phyloP scores from a whole-genome alignment of 306 rosid species.

The Acacia crassicarpa region DNA sequence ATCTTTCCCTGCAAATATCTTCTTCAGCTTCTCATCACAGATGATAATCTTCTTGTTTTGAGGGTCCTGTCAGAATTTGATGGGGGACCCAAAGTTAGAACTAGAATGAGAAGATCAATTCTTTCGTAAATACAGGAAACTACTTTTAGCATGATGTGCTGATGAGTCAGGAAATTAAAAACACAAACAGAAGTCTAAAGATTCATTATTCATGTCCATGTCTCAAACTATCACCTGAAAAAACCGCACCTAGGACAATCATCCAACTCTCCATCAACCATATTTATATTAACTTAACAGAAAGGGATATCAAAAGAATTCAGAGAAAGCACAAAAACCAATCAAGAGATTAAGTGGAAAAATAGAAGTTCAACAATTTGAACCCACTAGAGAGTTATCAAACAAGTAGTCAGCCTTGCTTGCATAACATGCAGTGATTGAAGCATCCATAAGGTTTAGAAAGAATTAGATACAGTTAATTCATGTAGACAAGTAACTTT shows the following conservation, averaged over 20 bases:
- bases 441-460: not conserved
- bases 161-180: not conserved
- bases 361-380: not conserved
- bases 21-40: conserved; percentile 78
- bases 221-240: too few species aligned
- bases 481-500: not conserved
- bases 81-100: conserved; percentile 12
- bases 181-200: not conserved
- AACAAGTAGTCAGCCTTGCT: not conserved
- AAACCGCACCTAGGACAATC: not conserved
- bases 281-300: not conserved
- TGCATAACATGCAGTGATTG: not conserved
- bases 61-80: conserved; percentile 48
- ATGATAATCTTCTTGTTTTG: conserved; percentile 60
- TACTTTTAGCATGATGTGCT: not conserved
- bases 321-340: not conserved
- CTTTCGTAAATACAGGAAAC: not conserved
- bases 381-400: not conserved
- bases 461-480: not conserved
- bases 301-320: not conserved
- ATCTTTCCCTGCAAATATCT: conserved; percentile 60
- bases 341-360: not conserved
- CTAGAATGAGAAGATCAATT: not conserved
- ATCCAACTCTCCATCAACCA: not conserved
- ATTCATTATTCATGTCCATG: not conserved